A percentile compares a stretch with the other conserved stretches of the same genome.
phyloP scores from a whole-genome alignment of 2,329 filamentous ascomycete species.

The Ophiostoma populinum region DNA sequence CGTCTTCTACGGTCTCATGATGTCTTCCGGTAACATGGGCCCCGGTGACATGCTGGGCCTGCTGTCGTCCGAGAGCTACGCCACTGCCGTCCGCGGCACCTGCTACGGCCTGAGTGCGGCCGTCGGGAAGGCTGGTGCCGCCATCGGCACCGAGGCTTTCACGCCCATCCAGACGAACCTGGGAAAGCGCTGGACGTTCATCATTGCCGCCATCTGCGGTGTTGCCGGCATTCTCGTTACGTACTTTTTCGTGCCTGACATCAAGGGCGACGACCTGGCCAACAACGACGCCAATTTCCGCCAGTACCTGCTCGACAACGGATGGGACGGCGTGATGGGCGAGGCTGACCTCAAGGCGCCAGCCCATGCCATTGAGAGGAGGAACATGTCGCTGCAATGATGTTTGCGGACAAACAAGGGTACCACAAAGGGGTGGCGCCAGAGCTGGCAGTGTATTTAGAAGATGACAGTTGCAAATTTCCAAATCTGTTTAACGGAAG shows the following conservation, averaged over 20 bases:
- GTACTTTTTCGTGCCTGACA: slow-evolving; percentile 8
- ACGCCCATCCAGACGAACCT: slow-evolving; percentile 10
- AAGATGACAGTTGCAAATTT: too few species aligned
- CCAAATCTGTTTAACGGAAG: too few species aligned
- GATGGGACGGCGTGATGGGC: slow-evolving; percentile 11
- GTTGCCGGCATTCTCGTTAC: slow-evolving; percentile 10
- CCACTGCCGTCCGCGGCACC: slow-evolving; percentile 30
- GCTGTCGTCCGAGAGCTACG: slow-evolving; percentile 30
- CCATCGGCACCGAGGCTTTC: slow-evolving; percentile 24
- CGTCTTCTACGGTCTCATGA: slow-evolving; percentile 32
- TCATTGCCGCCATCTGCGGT: slow-evolving; percentile 10
- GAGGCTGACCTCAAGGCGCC: slow-evolving; percentile 8
- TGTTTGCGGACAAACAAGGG: neutral
- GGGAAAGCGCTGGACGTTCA: slow-evolving; percentile 11
- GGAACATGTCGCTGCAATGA: neutral
- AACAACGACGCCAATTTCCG: slow-evolving; percentile 9
- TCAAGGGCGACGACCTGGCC: slow-evolving; percentile 7
- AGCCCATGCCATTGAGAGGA: slow-evolving; percentile 1
- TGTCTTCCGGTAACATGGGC: slow-evolving; percentile 28
- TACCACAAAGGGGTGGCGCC: too few species aligned
- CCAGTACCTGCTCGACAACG: slow-evolving; percentile 6
- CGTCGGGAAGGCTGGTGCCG: slow-evolving; percentile 32
- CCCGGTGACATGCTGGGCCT: slow-evolving; percentile 30
- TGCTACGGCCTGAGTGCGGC: slow-evolving; percentile 33
- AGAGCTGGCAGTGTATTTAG: too few species aligned